Percentiles rank a stretch among this genome's conserved stretches.
Evolutionary conservation across 2,329 filamentous ascomycete genomes (phyloP).

Genomic region (Cryphonectria japonica): DNA sequence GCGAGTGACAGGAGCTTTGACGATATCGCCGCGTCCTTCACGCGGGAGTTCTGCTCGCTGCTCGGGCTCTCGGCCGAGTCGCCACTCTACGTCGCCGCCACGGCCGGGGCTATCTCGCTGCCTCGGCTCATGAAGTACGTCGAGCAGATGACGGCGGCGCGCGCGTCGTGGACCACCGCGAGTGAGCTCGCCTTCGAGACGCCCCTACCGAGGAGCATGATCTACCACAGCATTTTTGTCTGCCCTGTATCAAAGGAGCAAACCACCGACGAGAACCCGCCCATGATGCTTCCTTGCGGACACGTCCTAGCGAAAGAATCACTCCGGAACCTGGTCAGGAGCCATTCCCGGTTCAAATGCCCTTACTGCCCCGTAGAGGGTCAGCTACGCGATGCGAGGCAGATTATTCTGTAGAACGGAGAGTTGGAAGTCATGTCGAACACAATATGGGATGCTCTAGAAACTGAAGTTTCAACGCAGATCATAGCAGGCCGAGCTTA

Average conservation of each 20-base stretch:
- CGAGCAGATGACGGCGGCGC: slow-evolving; percentile 82
- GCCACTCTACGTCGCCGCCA: slow-evolving; percentile 89
- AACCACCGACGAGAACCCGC: slow-evolving; percentile 87
- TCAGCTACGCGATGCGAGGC: slow-evolving; percentile 72
- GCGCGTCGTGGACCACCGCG: slow-evolving; percentile 92
- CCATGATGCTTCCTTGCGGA: slow-evolving; percentile 95
- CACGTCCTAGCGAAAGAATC: slow-evolving; percentile 91
- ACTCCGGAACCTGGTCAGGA: slow-evolving; percentile 78
- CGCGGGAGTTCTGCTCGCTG: slow-evolving; percentile 90
- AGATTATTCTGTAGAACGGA: slow-evolving; percentile 64
- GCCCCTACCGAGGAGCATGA: slow-evolving; percentile 61
- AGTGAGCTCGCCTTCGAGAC: slow-evolving; percentile 85
- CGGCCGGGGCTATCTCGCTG: slow-evolving; percentile 88
- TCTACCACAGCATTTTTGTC: slow-evolving; percentile 96
- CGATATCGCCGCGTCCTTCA: slow-evolving; percentile 85
- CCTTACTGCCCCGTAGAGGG: slow-evolving; percentile 93
- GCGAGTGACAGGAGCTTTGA: slow-evolving; percentile 67
- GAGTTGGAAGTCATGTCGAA: neutral
- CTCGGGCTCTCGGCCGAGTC: slow-evolving; percentile 89
- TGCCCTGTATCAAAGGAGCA: slow-evolving; percentile 98
- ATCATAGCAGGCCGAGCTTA: neutral
- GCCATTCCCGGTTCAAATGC: slow-evolving; percentile 79
- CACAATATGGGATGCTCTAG: neutral
- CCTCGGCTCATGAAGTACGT: slow-evolving; percentile 89
- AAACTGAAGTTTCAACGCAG: too few species aligned